Conservation (phyloP, 495 filamentous ascomycete genomes). For the Penicillium diatomitis region DNA sequence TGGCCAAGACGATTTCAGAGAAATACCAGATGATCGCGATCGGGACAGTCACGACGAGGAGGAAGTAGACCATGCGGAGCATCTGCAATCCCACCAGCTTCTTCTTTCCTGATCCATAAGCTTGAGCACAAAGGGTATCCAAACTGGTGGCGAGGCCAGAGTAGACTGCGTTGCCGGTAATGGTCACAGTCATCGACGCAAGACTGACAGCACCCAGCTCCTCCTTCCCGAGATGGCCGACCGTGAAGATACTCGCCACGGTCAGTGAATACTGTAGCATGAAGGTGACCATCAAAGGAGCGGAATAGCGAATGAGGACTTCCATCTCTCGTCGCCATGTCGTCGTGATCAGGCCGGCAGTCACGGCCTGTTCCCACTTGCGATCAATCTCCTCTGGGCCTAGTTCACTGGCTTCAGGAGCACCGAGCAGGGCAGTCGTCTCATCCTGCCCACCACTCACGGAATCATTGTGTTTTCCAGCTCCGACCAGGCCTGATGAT, state of each 20-base stretch:
- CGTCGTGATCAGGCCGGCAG: constrained; percentile 63
- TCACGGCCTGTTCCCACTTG: constrained; percentile 75
- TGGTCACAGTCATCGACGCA: constrained; percentile 62
- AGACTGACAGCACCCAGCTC: constrained; percentile 57
- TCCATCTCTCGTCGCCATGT: constrained; percentile 76
- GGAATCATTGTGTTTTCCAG: constrained; percentile 7
- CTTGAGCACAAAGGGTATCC: constrained; percentile 69
- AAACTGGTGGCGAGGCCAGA: constrained; percentile 65
- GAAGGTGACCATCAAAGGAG: constrained; percentile 61
- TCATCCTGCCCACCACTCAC: constrained; percentile 20
- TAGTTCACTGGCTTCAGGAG: constrained; percentile 20
- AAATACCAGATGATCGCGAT: constrained; percentile 57
- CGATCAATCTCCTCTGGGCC: constrained; percentile 35
- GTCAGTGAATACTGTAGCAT: constrained; percentile 67
- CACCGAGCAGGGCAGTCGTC: constrained; percentile 41
- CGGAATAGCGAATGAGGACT: constrained; percentile 54
- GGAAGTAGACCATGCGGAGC: constrained; percentile 59
- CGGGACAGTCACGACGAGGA: constrained; percentile 54
- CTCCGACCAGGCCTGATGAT: constrained; percentile 4
- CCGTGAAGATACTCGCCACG: constrained; percentile 59
- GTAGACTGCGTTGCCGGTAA: constrained; percentile 64
- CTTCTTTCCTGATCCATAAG: constrained; percentile 62
- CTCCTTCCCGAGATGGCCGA: constrained; percentile 55
- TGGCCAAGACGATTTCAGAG: constrained; percentile 48
- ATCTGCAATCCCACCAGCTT: constrained; percentile 63